Evolutionary conservation across 2,329 filamentous ascomycete species (phyloP), one percentile per base, ranked within the genome.

Genomic region (Paramyrothecium sp.): DNA sequence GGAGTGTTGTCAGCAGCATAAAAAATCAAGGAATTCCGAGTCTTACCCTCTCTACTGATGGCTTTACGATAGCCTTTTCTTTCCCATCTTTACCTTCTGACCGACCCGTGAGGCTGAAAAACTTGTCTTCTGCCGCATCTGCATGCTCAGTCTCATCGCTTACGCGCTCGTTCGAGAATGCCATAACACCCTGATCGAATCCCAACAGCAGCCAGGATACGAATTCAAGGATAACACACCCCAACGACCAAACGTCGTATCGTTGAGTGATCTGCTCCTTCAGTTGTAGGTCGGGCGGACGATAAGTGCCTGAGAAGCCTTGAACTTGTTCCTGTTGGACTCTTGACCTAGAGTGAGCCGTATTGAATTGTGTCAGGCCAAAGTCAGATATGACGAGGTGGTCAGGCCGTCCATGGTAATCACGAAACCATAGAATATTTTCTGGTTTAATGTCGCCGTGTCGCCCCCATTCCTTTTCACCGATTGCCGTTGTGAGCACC

Each of bases 391-490:
- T 38, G 33, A 38, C 33, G 10, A 38, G 16, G 33, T 57, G 34
- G 33, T 57, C 22, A 2, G 13, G 19, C 20, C 20, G 19, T 2
- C 21, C 51, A 4, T 51, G 13, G 21, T 54, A 54, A 12, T 46
- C 19, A 2, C 46, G 17, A 12, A 57, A 63, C 58, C 17, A 57
- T 21, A 57, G 33, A n/a, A 54, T 57, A 47, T 54, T 57, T 22
- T 57, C 54, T 16, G 57, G 57, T 21, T 58, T 58, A 33, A 58
- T 56, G n/a, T 58, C 57, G 2, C 57, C 46, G 11, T 54, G 57
- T 17, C 57, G 20, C 0, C 57, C 56, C 56, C 13, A 65, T 58
- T 51, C 33, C 33, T 16, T 8, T 8, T 38, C 33, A 10, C 33
- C 33, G 8, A 38, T 10, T 38, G 33, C 8, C 16, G 33, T 8